Conservation (phyloP, 331 rosid species). For the Rhamnella rubrinervis region DNA sequence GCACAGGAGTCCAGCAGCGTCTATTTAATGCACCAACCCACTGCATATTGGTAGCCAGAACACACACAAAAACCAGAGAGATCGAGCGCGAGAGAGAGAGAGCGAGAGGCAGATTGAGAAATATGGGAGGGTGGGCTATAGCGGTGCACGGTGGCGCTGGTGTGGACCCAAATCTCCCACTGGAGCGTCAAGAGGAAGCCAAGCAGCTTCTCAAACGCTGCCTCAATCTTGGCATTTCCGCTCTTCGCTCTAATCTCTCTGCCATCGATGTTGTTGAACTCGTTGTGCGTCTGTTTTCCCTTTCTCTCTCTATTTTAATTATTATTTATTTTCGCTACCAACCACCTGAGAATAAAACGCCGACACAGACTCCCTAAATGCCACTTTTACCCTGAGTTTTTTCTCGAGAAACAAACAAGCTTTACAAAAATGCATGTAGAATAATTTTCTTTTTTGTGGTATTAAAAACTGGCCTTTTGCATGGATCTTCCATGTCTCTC, state of each 20-base stretch:
- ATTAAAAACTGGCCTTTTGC: too few species aligned
- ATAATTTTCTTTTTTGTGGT: too few species aligned
- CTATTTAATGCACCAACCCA: slow-evolving; percentile 34
- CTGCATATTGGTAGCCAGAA: not conserved
- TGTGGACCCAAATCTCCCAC: slow-evolving; percentile 91
- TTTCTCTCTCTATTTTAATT: too few species aligned
- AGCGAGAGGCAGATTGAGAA: slow-evolving; percentile 1
- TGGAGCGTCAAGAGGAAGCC: slow-evolving; percentile 73
- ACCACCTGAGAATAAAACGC: too few species aligned
- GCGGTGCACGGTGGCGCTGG: slow-evolving; percentile 99
- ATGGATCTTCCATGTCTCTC: too few species aligned
- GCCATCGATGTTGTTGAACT: slow-evolving; percentile 94
- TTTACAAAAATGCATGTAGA: too few species aligned
- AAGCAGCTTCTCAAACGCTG: slow-evolving; percentile 75
- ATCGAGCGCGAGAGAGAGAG: slow-evolving; percentile 5
- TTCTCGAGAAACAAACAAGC: too few species aligned
- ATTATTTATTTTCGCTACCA: too few species aligned
- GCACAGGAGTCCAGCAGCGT: slow-evolving; percentile 35
- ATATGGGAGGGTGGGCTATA: slow-evolving; percentile 83
- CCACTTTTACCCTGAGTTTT: too few species aligned
- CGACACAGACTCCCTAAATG: too few species aligned
- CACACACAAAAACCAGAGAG: not conserved
- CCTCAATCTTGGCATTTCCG: slow-evolving; percentile 79
- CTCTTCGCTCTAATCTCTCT: slow-evolving; percentile 63
- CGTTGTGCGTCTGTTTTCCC: slow-evolving; percentile 49